phyloP scores from a whole-genome alignment of 495 filamentous ascomycete species.

The Penicillium longicatenatum region DNA sequence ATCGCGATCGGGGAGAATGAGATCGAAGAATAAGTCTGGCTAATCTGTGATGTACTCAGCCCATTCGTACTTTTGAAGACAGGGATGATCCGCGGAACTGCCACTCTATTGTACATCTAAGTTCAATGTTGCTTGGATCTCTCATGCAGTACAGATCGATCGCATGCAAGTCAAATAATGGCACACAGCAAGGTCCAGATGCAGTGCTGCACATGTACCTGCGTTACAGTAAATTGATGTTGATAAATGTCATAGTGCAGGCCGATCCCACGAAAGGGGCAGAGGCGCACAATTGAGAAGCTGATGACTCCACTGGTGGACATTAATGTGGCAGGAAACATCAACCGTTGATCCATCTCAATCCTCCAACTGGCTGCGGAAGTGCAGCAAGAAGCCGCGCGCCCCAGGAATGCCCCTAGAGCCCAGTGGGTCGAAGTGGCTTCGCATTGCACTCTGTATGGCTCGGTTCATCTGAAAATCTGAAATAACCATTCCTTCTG shows the following conservation, averaged over 20 bases:
- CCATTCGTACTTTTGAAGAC: neutral
- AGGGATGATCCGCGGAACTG: neutral
- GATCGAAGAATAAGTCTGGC: slow-evolving; percentile 1
- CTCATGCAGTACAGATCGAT: neutral
- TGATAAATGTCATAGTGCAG: neutral
- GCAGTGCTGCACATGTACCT: neutral
- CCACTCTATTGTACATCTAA: neutral
- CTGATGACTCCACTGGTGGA: slow-evolving; percentile 18
- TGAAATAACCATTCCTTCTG: neutral
- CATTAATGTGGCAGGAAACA: slow-evolving; percentile 21
- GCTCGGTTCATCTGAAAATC: slow-evolving; percentile 17
- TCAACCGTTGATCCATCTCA: slow-evolving; percentile 5
- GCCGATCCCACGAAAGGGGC: slow-evolving; percentile 6
- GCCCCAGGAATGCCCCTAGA: slow-evolving; percentile 4
- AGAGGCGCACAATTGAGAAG: slow-evolving; percentile 5
- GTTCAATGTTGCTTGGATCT: neutral
- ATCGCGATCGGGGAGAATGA: slow-evolving; percentile 18
- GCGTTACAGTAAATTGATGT: neutral
- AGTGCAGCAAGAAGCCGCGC: slow-evolving; percentile 20
- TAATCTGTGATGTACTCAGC: too few species aligned
- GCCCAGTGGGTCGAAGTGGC: slow-evolving; percentile 12
- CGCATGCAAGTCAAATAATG: neutral
- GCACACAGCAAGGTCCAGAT: neutral
- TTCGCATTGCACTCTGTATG: slow-evolving; percentile 22
- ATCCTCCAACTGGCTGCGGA: slow-evolving; percentile 24